phyloP scores from a whole-genome alignment of 345 rosid species.

The Limnanthes douglasii region DNA sequence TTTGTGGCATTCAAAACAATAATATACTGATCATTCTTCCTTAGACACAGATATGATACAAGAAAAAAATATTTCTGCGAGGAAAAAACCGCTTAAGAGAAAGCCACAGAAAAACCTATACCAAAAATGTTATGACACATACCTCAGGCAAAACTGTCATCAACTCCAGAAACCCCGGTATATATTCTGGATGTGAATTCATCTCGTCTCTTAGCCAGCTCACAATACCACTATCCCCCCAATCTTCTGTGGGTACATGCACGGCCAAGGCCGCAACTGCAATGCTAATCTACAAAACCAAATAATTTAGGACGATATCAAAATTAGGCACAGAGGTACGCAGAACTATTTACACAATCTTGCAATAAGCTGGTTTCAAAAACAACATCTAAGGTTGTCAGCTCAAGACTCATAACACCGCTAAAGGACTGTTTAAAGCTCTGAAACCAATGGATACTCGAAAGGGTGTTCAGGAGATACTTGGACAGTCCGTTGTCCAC shows the following conservation, averaged over 20 bases:
- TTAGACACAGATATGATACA: too few species aligned
- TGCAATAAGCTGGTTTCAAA: too few species aligned
- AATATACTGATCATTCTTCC: background rate
- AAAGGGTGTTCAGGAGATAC: too few species aligned
- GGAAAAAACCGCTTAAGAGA: too few species aligned
- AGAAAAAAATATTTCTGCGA: too few species aligned
- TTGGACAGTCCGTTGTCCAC: too few species aligned
- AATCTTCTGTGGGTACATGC: slow-evolving; percentile 86
- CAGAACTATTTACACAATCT: slow-evolving; percentile 1
- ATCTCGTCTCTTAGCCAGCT: slow-evolving; percentile 92
- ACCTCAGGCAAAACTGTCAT: slow-evolving; percentile 98
- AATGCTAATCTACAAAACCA: slow-evolving; percentile 80
- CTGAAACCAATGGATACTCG: too few species aligned
- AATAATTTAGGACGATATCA: slow-evolving; percentile 6
- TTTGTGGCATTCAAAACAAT: background rate
- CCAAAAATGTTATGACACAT: slow-evolving; percentile 5
- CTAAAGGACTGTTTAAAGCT: too few species aligned
- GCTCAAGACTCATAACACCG: too few species aligned
- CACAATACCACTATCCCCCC: slow-evolving; percentile 94
- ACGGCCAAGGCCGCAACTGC: slow-evolving; percentile 99
- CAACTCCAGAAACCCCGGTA: slow-evolving; percentile 95
- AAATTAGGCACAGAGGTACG: slow-evolving; percentile 1
- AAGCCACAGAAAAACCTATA: slow-evolving; percentile 5
- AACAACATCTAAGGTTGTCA: too few species aligned
- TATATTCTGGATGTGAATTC: slow-evolving; percentile 82